phyloP scores from a whole-genome alignment of 306 rosid species.

The Vigna trinervia region DNA sequence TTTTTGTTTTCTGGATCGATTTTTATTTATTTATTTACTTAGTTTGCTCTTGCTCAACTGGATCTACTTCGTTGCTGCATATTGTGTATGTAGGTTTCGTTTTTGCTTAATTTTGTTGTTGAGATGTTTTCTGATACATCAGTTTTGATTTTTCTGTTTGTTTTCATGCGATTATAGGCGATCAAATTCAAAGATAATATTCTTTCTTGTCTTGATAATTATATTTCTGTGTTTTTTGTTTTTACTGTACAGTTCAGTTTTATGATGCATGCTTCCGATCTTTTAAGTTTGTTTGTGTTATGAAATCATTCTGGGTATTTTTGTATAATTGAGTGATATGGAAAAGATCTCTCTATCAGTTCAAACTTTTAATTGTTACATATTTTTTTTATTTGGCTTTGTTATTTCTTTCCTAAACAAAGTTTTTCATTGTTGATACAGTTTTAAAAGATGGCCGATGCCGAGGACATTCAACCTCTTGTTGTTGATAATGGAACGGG shows the following conservation, averaged over 20 bases:
- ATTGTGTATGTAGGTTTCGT: not conserved
- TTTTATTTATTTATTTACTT: not conserved
- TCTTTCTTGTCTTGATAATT: not conserved
- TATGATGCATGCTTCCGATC: conserved; percentile 37
- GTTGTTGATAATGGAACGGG: conserved; percentile 78
- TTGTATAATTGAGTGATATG: conserved; percentile 12
- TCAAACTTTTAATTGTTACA: not conserved
- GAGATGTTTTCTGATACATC: conserved; percentile 23
- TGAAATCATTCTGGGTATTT: not conserved
- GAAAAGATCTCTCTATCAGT: not conserved
- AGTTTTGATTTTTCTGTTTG: not conserved
- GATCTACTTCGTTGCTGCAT: conserved; percentile 44
- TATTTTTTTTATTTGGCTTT: not conserved
- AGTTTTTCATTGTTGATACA: not conserved
- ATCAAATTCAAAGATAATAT: not conserved
- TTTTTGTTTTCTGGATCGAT: conserved; percentile 37
- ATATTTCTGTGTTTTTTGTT: not conserved
- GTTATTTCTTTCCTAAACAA: not conserved
- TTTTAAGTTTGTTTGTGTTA: not conserved
- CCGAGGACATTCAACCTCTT: conserved; percentile 71
- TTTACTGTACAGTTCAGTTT: not conserved
- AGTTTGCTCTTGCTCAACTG: conserved; percentile 39
- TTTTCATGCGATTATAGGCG: not conserved
- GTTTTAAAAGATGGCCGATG: conserved; percentile 60
- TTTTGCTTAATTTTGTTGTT: conserved; percentile 31